phyloP scores from a whole-genome alignment of 352 stramenopile genomes.

The Globisporangium nodosum region DNA sequence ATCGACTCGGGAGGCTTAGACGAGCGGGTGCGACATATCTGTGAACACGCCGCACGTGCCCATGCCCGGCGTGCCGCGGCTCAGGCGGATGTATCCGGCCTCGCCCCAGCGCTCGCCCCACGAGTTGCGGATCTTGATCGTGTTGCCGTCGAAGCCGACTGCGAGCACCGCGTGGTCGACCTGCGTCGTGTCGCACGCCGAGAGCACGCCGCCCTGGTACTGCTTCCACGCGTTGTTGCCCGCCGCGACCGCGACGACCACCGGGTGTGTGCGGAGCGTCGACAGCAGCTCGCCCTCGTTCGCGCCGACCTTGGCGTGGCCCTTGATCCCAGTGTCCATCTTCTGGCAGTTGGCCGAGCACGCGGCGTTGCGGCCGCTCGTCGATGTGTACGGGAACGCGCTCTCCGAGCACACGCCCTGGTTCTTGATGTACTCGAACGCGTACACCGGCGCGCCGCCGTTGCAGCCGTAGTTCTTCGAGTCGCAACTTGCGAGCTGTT shows the following conservation, averaged over 20 bases:
- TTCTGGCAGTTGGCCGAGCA: slow-evolving; percentile 32
- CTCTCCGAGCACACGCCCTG: slow-evolving; percentile 75
- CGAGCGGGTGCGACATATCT: slow-evolving; percentile 38
- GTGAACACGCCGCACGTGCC: slow-evolving; percentile 40
- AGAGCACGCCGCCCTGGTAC: slow-evolving; percentile 91
- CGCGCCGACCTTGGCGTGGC: slow-evolving; percentile 54
- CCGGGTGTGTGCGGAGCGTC: slow-evolving; percentile 88
- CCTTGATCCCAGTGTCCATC: slow-evolving; percentile 24
- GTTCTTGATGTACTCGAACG: slow-evolving; percentile 88
- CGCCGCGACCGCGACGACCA: slow-evolving; percentile 92
- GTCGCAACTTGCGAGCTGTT: slow-evolving; percentile 90
- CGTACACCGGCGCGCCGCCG: slow-evolving; percentile 88
- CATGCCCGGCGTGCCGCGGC: slow-evolving; percentile 50
- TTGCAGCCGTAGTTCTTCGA: slow-evolving; percentile 85
- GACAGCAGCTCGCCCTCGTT: slow-evolving; percentile 69
- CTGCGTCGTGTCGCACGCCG: slow-evolving; percentile 53
- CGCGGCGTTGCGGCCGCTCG: slow-evolving; percentile 18
- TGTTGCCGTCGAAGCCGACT: slow-evolving; percentile 89
- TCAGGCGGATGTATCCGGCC: slow-evolving; percentile 91
- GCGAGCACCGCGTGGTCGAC: slow-evolving; percentile 96
- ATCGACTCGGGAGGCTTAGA: background rate
- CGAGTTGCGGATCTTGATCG: slow-evolving; percentile 97
- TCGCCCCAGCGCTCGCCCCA: slow-evolving; percentile 94
- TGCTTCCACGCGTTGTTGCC: slow-evolving; percentile 94
- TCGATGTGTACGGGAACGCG: slow-evolving; percentile 76